These are phyloP conservation scores for Acacia acuminata DNA, from an alignment of 306 rosid genomes.

Conservation along the genomic window DNA sequence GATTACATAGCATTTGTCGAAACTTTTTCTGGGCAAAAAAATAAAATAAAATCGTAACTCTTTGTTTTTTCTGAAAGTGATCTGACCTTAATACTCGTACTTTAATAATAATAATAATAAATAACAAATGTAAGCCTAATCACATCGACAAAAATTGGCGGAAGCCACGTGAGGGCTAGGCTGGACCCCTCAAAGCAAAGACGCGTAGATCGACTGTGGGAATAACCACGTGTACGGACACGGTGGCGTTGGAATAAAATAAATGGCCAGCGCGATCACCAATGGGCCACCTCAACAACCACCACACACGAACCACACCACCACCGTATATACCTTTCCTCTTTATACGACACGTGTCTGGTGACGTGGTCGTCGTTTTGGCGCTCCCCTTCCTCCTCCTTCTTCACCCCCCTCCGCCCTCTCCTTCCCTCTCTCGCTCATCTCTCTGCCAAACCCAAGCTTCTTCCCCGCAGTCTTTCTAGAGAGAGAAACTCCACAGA, in stretches of 20 bases:
- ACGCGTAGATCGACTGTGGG: slow-evolving; percentile 49
- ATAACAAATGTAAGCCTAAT: neutral
- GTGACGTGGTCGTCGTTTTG: slow-evolving; percentile 80
- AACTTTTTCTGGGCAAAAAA: too few relatives aligned
- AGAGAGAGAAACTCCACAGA: slow-evolving; percentile 40
- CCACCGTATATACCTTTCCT: slow-evolving; percentile 50
- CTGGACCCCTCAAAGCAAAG: slow-evolving; percentile 44
- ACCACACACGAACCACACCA: slow-evolving; percentile 29
- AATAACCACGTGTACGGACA: slow-evolving; percentile 63
- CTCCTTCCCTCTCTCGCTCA: neutral
- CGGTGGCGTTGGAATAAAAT: slow-evolving; percentile 46
- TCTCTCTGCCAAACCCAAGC: slow-evolving; percentile 12
- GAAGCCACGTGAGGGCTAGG: slow-evolving; percentile 54
- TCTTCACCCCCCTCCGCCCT: slow-evolving; percentile 20
- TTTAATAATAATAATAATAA: neutral
- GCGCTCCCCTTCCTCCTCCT: slow-evolving; percentile 42
- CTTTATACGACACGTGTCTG: slow-evolving; percentile 69
- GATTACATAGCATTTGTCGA: neutral
- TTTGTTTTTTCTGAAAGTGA: too few relatives aligned
- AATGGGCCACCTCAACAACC: slow-evolving; percentile 83
- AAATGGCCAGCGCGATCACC: slow-evolving; percentile 53
- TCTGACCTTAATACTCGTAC: too few relatives aligned
- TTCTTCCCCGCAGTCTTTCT: slow-evolving; percentile 30
- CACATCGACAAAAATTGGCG: neutral
- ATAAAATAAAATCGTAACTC: neutral